Evolutionary conservation across 371 early-diverging fungal genomes (phyloP).

Genomic region (Lichtheimia ornata): DNA sequence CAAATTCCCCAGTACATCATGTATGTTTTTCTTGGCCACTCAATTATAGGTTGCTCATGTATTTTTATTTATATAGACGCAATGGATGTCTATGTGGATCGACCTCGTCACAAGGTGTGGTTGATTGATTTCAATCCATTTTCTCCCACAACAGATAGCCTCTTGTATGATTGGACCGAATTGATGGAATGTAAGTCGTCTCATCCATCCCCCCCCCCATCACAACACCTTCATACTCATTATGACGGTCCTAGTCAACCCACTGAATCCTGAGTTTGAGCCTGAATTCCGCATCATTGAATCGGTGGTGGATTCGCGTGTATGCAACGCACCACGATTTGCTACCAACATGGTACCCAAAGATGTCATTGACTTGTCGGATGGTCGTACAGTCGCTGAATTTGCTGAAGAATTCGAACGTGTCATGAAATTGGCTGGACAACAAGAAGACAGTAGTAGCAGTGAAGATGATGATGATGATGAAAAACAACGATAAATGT

Average conservation of each 20-base stretch:
- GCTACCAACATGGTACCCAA: slow-evolving; percentile 72
- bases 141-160: slow-evolving; percentile 71
- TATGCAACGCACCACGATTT: slow-evolving; percentile 55
- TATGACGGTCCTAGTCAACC: background rate
- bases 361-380: slow-evolving; percentile 77
- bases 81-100: slow-evolving; percentile 84
- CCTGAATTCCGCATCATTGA: slow-evolving; percentile 52
- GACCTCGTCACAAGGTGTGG: slow-evolving; percentile 58
- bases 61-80: slow-evolving; percentile 61
- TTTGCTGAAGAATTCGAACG: slow-evolving; percentile 71
- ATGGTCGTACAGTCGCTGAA: slow-evolving; percentile 70
- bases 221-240: background rate
- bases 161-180: slow-evolving; percentile 83
- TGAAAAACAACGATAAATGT: background rate
- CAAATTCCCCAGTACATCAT: slow-evolving; percentile 58
- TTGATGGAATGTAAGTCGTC: slow-evolving; percentile 51
- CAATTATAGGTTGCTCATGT: background rate
- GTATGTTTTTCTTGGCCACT: slow-evolving; percentile 16
- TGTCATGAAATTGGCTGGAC: slow-evolving; percentile 33
- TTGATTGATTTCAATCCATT: slow-evolving; percentile 92
- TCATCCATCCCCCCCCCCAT: background rate
- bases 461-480: slow-evolving; percentile 15
- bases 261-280: slow-evolving; percentile 6
- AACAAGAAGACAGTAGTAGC: slow-evolving; percentile 3
- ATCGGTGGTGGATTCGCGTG: slow-evolving; percentile 52